phyloP scores from a whole-genome alignment of 345 rosid species.

The Eucalyptus regnans region DNA sequence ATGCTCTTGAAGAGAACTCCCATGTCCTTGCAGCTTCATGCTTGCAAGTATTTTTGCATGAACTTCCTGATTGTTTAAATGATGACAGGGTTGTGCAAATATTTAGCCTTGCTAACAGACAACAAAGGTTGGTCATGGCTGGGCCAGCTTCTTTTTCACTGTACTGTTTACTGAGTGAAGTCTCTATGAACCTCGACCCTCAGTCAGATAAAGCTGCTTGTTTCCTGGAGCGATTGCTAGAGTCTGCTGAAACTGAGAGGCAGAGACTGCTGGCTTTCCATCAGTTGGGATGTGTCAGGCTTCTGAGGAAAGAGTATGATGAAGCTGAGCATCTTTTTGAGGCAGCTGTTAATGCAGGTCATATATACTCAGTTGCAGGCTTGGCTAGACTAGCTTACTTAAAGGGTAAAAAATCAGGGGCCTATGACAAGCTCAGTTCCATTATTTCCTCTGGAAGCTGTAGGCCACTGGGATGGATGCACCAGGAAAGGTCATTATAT shows the following conservation, averaged over 20 bases:
- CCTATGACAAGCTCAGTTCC: slow-evolving; percentile 72
- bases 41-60: slow-evolving; percentile 66
- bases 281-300: slow-evolving; percentile 81
- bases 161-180: slow-evolving; percentile 82
- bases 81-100: slow-evolving; percentile 62
- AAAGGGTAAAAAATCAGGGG: slow-evolving; percentile 51
- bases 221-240: slow-evolving; percentile 55
- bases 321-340: slow-evolving; percentile 69
- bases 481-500: slow-evolving; percentile 86
- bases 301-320: slow-evolving; percentile 71
- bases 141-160: slow-evolving; percentile 74
- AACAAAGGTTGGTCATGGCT: slow-evolving; percentile 58
- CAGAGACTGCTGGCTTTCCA: slow-evolving; percentile 82
- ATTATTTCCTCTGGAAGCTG: slow-evolving; percentile 53
- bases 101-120: slow-evolving; percentile 36
- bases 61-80: slow-evolving; percentile 68
- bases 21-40: slow-evolving; percentile 83
- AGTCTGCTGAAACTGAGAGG: slow-evolving; percentile 55
- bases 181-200: slow-evolving; percentile 65
- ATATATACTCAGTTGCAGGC: slow-evolving; percentile 70
- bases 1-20: slow-evolving; percentile 68
- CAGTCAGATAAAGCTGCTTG: slow-evolving; percentile 52
- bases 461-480: slow-evolving; percentile 85
- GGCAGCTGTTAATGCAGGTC: slow-evolving; percentile 62
- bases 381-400: slow-evolving; percentile 68